Base-by-base conservation (phyloP, 2,329 filamentous ascomycete genomes). In the Aspergillus eucalypticola region DNA sequence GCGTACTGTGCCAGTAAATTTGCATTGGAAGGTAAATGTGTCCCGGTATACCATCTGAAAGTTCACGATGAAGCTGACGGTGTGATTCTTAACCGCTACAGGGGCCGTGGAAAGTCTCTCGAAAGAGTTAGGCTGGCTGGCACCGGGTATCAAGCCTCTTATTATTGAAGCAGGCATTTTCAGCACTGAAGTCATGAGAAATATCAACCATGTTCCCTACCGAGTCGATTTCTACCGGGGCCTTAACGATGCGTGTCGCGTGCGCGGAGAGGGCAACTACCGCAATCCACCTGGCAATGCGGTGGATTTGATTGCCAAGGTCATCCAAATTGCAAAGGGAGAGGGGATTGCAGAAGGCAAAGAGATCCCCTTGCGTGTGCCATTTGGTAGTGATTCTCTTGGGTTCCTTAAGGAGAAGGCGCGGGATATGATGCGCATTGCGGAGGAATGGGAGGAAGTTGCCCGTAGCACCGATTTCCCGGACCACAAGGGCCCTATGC, bases 131-230 rank as follows among this genome's bases (percentile, higher is more conserved):
- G 29, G 32, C 56, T 52, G 21, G 50, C 32, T 42, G 35, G 39
- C 32, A 38, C 46, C 60, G 23, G 48, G 25, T 19, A 60, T 60
- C 6, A 60, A 38, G 6, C 59, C 39, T 7, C 54, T 42, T 5
- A 13, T 58, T 4, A 42, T 58, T 25, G 38, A 58, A 10, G 19
- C 49, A 5, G 56, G 56, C 4, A 27, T 53, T 23, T 53, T 17
- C 38, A 46, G 10, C 17, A 58, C 56, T 3, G 49, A 58, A 27
- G 41, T 38, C 15, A 48, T 56, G 53, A 48, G 23, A 6, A 56
- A 56, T 2, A 38, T 56, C 41, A 48, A 46, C 41, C 53, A 48
- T 41, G 53, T 48, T 8, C 53, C 53, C 0, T 21, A 56, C 2
- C 15, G 27, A 13, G 41, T 56, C 15, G n/a, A 56, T 10, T 35